These are phyloP conservation scores for Pseudogymnoascus sp. DNA, from an alignment of 2,329 filamentous ascomycete species.

Conservation along the genomic window DNA sequence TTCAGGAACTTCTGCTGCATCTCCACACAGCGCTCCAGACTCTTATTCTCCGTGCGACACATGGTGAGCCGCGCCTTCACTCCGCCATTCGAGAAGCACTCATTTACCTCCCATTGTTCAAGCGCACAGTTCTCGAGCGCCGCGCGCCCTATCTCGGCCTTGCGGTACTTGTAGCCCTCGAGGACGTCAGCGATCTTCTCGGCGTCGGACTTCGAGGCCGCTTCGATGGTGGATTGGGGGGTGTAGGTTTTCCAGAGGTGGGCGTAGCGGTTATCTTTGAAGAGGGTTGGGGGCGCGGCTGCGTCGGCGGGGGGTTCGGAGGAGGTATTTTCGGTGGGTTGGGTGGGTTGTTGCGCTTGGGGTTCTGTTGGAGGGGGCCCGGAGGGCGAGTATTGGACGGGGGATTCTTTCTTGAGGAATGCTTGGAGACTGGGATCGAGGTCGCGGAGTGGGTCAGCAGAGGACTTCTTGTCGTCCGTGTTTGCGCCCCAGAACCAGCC, in stretches of 20 bases:
- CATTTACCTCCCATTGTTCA: slow-evolving; percentile 73
- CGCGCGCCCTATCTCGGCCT: slow-evolving; percentile 65
- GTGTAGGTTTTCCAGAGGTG: slow-evolving; percentile 90
- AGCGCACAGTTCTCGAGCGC: slow-evolving; percentile 90
- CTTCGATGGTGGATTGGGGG: slow-evolving; percentile 61
- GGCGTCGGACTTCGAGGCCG: slow-evolving; percentile 62
- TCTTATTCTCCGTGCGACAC: slow-evolving; percentile 69
- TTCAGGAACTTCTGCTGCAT: slow-evolving; percentile 88
- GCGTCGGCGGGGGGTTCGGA: neutral
- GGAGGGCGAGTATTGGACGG: slow-evolving; percentile 37
- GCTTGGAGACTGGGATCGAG: slow-evolving; percentile 58
- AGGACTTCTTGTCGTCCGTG: slow-evolving; percentile 15
- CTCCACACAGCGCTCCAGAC: slow-evolving; percentile 78
- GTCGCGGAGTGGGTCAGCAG: slow-evolving; percentile 47
- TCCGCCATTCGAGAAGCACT: slow-evolving; percentile 70
- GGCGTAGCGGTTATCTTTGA: slow-evolving; percentile 65
- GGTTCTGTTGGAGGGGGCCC: slow-evolving; percentile 16
- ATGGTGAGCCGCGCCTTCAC: slow-evolving; percentile 64
- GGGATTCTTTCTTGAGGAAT: slow-evolving; percentile 58
- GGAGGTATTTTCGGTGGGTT: slow-evolving; percentile 12
- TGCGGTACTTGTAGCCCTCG: slow-evolving; percentile 75
- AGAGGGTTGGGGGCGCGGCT: slow-evolving; percentile 43
- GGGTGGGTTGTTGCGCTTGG: slow-evolving; percentile 11
- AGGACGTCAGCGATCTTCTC: slow-evolving; percentile 75
- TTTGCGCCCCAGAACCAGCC: slow-evolving; percentile 29